Percentiles rank a stretch among this genome's conserved stretches.
These are phyloP conservation scores for Pseudocercospora crystallina DNA, from an alignment of 2,329 filamentous ascomycete species.

Conservation along the genomic window DNA sequence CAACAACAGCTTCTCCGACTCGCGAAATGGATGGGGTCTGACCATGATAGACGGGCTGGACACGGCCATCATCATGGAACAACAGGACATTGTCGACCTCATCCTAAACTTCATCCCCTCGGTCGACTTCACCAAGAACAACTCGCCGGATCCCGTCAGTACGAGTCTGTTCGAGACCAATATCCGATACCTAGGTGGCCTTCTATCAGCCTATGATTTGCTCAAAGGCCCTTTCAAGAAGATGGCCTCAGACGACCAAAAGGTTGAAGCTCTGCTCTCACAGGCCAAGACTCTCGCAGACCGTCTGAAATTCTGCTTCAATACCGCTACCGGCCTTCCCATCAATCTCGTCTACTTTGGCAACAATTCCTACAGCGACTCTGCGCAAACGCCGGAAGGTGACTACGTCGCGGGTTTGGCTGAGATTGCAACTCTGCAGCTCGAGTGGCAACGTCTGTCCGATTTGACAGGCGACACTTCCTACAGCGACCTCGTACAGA, in stretches of 20 bases:
- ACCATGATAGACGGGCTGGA: slow-evolving; percentile 78
- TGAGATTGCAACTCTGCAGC: slow-evolving; percentile 72
- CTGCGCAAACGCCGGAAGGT: slow-evolving; percentile 42
- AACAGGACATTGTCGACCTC: slow-evolving; percentile 64
- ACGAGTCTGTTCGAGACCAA: slow-evolving; percentile 82
- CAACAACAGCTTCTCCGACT: slow-evolving; percentile 64
- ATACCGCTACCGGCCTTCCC: slow-evolving; percentile 73
- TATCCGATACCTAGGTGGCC: slow-evolving; percentile 80
- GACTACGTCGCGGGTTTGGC: slow-evolving; percentile 68
- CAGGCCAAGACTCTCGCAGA: slow-evolving; percentile 71
- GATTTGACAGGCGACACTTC: slow-evolving; percentile 68
- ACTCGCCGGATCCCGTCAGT: slow-evolving; percentile 9
- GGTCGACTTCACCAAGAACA: slow-evolving; percentile 66
- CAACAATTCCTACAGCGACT: slow-evolving; percentile 29
- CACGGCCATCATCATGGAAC: slow-evolving; percentile 75
- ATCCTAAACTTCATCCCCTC: slow-evolving; percentile 69
- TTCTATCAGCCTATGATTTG: slow-evolving; percentile 75
- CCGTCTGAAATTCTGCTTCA: slow-evolving; percentile 72
- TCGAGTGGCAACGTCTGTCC: slow-evolving; percentile 81
- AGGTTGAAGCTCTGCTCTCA: slow-evolving; percentile 60
- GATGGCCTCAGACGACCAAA: slow-evolving; percentile 28
- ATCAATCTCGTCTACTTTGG: slow-evolving; percentile 66
- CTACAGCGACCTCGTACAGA: slow-evolving; percentile 67
- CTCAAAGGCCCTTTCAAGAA: slow-evolving; percentile 62
- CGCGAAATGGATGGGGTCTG: slow-evolving; percentile 80